Evolutionary conservation across 495 filamentous ascomycete species (phyloP).

Genomic region (Saxispiralis lemnorum): DNA sequence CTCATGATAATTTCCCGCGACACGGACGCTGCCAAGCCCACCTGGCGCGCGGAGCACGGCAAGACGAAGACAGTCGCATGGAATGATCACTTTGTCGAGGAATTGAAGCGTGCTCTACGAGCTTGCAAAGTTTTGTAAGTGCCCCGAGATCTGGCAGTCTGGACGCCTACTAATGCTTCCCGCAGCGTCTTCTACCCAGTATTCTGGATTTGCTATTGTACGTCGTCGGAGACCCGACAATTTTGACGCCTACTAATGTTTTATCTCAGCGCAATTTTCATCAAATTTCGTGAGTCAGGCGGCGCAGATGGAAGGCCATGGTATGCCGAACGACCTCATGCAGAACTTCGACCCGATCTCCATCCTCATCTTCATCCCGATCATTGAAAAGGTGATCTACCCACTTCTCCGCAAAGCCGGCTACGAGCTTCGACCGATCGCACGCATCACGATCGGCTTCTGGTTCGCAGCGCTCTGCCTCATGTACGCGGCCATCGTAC

Average conservation of each 20-base stretch:
- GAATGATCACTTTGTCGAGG: conserved; percentile 47
- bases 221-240: too few species aligned
- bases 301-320: conserved; percentile 9
- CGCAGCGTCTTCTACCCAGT: conserved; percentile 32
- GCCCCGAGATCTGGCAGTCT: too few species aligned
- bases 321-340: conserved; percentile 17
- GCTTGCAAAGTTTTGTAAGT: conserved; percentile 40
- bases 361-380: conserved; percentile 54
- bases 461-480: conserved; percentile 46
- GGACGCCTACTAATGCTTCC: too few species aligned
- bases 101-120: conserved; percentile 39
- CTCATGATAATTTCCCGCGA: conserved; percentile 34
- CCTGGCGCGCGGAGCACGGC: conserved; percentile 33
- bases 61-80: conserved; percentile 29
- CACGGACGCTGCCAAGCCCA: conserved; percentile 40
- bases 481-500: conserved; percentile 47
- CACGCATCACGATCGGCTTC: conserved; percentile 59
- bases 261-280: conserved; percentile 39
- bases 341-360: conserved; percentile 34
- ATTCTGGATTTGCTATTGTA: conserved; percentile 45
- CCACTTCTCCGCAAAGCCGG: conserved; percentile 44
- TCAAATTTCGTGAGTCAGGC: conserved; percentile 36
- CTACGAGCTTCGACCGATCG: conserved; percentile 53
- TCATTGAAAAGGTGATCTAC: conserved; percentile 51
- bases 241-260: too few species aligned